Evolutionary conservation across 176 grass and related monocot species (phyloP).

Genomic region (Zizania latifolia): DNA sequence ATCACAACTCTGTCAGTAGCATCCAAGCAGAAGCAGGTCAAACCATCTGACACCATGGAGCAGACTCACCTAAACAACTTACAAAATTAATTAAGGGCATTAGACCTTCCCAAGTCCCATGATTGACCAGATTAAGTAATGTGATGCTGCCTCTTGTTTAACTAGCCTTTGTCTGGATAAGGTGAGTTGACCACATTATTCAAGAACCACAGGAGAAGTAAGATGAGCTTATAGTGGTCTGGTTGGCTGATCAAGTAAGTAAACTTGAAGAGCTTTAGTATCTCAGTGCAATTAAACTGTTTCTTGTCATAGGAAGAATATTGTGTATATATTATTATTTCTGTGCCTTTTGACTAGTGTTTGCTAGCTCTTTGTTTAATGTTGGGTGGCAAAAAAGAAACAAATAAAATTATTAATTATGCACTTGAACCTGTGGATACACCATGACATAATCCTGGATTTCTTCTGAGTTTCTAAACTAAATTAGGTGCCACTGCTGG

Average conservation of each 20-base stretch:
- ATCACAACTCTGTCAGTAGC: slow-evolving; percentile 42
- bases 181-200: slow-evolving; percentile 52
- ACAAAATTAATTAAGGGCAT: slow-evolving; percentile 33
- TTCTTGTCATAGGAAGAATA: slow-evolving; percentile 26
- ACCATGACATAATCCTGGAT: slow-evolving; percentile 39
- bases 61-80: slow-evolving; percentile 93
- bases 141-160: slow-evolving; percentile 22
- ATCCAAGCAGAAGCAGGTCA: slow-evolving; percentile 52
- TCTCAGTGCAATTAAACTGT: slow-evolving; percentile 9
- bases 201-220: slow-evolving; percentile 13
- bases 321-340: not conserved
- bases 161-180: slow-evolving; percentile 30
- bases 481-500: not conserved
- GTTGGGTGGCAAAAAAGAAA: not conserved
- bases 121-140: slow-evolving; percentile 27
- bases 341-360: slow-evolving; percentile 34
- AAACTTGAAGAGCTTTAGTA: slow-evolving; percentile 15
- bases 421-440: slow-evolving; percentile 33
- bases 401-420: not conserved
- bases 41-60: slow-evolving; percentile 59
- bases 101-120: slow-evolving; percentile 44
- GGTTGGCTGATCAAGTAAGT: slow-evolving; percentile 38
- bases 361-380: slow-evolving; percentile 21
- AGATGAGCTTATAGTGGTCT: slow-evolving; percentile 44
- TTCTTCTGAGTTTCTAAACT: slow-evolving; percentile 24